phyloP scores from a whole-genome alignment of 768 basidiomycete species.

The Trametes villosa region DNA sequence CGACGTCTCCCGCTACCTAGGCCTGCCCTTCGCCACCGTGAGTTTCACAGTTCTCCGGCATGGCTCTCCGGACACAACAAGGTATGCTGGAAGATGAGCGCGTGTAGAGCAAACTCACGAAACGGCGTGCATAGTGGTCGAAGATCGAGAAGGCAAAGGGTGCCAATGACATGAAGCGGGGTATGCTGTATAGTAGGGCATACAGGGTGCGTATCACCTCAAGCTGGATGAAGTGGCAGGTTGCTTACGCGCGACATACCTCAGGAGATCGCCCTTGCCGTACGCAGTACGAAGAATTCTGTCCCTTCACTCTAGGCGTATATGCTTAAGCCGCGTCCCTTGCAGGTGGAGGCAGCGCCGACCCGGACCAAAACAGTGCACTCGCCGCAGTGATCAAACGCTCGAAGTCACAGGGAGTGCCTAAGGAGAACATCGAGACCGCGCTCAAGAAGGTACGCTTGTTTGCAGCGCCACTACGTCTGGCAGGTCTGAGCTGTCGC shows the following conservation, averaged over 20 bases:
- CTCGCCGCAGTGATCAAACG: slow-evolving; percentile 59
- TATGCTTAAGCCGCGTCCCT: not conserved
- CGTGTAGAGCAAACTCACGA: not conserved
- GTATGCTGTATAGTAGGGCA: slow-evolving; percentile 58
- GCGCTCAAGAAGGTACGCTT: slow-evolving; percentile 56
- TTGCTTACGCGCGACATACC: not conserved
- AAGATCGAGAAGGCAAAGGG: slow-evolving; percentile 78
- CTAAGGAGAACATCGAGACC: slow-evolving; percentile 70
- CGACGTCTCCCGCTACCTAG: not conserved
- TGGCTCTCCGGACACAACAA: slow-evolving; percentile 46
- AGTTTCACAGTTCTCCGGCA: slow-evolving; percentile 33
- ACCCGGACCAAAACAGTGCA: slow-evolving; percentile 56
- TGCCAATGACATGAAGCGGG: slow-evolving; percentile 62
- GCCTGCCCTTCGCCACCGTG: slow-evolving; percentile 22
- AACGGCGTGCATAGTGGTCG: slow-evolving; percentile 56
- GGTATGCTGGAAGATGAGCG: slow-evolving; percentile 27
- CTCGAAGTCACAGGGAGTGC: slow-evolving; percentile 60
- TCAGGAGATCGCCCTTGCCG: slow-evolving; percentile 68
- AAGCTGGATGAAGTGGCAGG: no score
- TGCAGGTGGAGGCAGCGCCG: slow-evolving; percentile 59
- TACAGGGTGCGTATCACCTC: slow-evolving; percentile 48
- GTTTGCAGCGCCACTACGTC: not conserved
- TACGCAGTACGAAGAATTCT: slow-evolving; percentile 48
- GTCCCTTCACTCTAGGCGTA: not conserved
- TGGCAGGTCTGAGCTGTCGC: not conserved